A percentile compares a stretch with the other conserved stretches of the same genome.
phyloP scores from a whole-genome alignment of 306 rosid genomes.

The Prunus persica region DNA sequence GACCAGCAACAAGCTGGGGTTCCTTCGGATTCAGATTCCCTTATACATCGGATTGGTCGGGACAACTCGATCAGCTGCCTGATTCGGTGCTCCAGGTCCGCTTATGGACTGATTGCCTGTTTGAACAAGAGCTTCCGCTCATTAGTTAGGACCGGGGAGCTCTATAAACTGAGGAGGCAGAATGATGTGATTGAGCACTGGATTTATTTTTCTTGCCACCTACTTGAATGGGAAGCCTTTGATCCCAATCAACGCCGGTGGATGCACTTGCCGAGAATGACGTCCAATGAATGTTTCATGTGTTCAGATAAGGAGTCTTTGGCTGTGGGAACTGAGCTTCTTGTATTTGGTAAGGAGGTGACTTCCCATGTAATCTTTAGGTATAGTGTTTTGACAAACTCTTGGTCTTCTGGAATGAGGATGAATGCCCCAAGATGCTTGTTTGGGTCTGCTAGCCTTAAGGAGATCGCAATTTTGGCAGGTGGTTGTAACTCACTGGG shows the following conservation, averaged over 20 bases:
- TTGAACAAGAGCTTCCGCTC: conserved; percentile 63
- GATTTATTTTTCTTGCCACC: conserved; percentile 81
- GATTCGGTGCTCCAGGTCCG: conserved; percentile 80
- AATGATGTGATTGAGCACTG: conserved; percentile 77
- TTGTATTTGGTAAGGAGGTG: conserved; percentile 78
- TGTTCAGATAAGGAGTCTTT: conserved; percentile 89
- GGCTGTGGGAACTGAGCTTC: conserved; percentile 95
- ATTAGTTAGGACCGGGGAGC: conserved; percentile 68
- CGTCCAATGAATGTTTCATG: conserved; percentile 85
- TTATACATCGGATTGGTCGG: conserved; percentile 51
- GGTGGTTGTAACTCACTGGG: conserved; percentile 91
- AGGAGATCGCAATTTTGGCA: conserved; percentile 88
- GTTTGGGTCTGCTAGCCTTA: conserved; percentile 89
- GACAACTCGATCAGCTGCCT: conserved; percentile 80
- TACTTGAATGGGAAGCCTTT: conserved; percentile 89
- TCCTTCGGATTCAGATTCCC: conserved; percentile 60
- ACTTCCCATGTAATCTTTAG: conserved; percentile 66
- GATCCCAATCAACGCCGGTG: conserved; percentile 67
- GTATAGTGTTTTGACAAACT: conserved; percentile 83
- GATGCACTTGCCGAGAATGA: conserved; percentile 91
- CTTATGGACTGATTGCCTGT: conserved; percentile 65
- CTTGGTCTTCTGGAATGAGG: conserved; percentile 73
- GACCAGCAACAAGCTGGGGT: conserved; percentile 34
- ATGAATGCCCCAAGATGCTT: conserved; percentile 90
- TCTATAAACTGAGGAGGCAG: conserved; percentile 65